A percentile compares a stretch with the other conserved stretches of the same genome.
These are phyloP conservation scores for Cercophora scortea DNA, from an alignment of 495 filamentous ascomycete genomes.

Conservation along the genomic window DNA sequence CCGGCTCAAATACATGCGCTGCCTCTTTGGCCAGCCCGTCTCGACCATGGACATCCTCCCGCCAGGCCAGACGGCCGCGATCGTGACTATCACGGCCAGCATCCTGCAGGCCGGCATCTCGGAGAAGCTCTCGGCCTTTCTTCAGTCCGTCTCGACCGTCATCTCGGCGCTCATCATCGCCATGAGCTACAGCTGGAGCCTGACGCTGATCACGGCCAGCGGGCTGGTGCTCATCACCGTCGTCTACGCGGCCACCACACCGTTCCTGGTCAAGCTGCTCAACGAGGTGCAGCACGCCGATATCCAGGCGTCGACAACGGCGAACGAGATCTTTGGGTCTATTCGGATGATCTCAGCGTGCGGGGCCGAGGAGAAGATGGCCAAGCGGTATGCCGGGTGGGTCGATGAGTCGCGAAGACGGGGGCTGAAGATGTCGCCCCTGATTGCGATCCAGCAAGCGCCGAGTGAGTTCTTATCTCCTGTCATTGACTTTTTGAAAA, in stretches of 20 bases:
- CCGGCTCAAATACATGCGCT: slow-evolving; percentile 42
- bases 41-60: slow-evolving; percentile 48
- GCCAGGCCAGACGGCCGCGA: slow-evolving; percentile 44
- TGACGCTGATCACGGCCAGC: slow-evolving; percentile 49
- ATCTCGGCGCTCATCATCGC: slow-evolving; percentile 46
- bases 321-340: slow-evolving; percentile 49
- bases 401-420: slow-evolving; percentile 49
- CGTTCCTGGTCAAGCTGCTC: slow-evolving; percentile 50
- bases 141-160: slow-evolving; percentile 47
- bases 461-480: slow-evolving; percentile 22
- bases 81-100: slow-evolving; percentile 58
- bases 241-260: slow-evolving; percentile 47
- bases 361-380: slow-evolving; percentile 50
- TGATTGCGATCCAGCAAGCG: slow-evolving; percentile 38
- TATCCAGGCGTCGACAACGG: slow-evolving; percentile 51
- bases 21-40: slow-evolving; percentile 45
- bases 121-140: slow-evolving; percentile 46
- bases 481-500: background rate
- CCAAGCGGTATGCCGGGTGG: slow-evolving; percentile 44
- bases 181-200: slow-evolving; percentile 48
- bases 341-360: slow-evolving; percentile 57
- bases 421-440: slow-evolving; percentile 43
- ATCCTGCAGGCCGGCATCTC: slow-evolving; percentile 60
- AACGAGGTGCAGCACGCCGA: slow-evolving; percentile 48
- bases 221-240: slow-evolving; percentile 48